These are phyloP conservation scores for Globisporangium cederbergense DNA, from an alignment of 352 stramenopile species.

Conservation along the genomic window DNA sequence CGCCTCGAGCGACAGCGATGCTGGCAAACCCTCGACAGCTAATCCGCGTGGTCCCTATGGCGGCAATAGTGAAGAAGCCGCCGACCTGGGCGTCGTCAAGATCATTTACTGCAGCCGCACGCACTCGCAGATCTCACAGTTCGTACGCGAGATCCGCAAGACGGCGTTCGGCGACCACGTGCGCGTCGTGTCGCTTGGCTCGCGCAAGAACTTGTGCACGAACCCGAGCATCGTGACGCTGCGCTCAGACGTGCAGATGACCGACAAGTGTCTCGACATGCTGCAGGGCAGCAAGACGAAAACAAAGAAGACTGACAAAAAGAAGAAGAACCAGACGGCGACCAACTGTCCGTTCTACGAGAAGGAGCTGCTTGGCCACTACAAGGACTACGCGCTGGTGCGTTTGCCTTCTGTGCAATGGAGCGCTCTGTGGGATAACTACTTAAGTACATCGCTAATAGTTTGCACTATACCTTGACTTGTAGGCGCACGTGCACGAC, in stretches of 20 bases:
- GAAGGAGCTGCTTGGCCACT: constrained; percentile 62
- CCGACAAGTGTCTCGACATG: constrained; percentile 85
- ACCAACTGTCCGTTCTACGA: constrained; percentile 84
- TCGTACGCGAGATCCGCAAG: constrained; percentile 85
- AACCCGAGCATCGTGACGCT: constrained; percentile 70
- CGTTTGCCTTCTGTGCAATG: constrained; percentile 7
- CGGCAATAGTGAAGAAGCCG: constrained; percentile 16
- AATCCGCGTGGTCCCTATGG: background rate
- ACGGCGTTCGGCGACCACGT: constrained; percentile 65
- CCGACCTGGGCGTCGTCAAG: constrained; percentile 54
- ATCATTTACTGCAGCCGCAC: constrained; percentile 91
- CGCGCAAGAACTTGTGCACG: constrained; percentile 82
- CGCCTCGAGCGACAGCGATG: constrained; percentile 35
- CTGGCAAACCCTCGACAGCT: background rate
- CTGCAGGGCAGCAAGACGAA: constrained; percentile 65
- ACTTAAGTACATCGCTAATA: too few relatives aligned
- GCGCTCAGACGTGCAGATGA: constrained; percentile 74
- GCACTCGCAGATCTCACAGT: constrained; percentile 89
- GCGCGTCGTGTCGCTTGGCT: constrained; percentile 78
- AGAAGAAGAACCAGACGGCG: constrained; percentile 51
- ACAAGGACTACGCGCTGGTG: constrained; percentile 79
- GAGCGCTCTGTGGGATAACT: too few relatives aligned
- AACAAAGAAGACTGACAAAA: constrained; percentile 22
- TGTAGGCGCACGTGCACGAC: constrained; percentile 84
- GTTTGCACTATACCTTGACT: background rate